Base-by-base conservation (phyloP, 2,329 filamentous ascomycete species). In the Fusarium sp. region DNA sequence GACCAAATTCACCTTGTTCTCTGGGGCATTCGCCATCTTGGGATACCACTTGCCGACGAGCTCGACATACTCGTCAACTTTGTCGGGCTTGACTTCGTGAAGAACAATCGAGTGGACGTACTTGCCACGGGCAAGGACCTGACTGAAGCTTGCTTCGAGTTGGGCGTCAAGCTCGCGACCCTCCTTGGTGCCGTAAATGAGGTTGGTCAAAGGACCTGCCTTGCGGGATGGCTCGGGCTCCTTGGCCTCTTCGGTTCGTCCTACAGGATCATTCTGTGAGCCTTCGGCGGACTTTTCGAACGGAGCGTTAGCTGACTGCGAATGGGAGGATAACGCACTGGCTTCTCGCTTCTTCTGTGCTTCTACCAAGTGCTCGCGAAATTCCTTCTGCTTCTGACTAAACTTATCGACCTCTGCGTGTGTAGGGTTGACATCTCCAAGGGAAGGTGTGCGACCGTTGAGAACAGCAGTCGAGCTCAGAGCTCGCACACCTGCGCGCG, bases 61-160 rank as follows among this genome's bases (percentile, higher is more conserved):
- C 62, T 95, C 87, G 54, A 95, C 91, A 78, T 99, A 99, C 77
- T 98, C 95, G 69, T 98, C 94, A 48, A 98, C 93, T 83, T 94
- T 96, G 76, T 98, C 94, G 66, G 94, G 94, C 83, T 97, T 94
- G 72, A 99, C 96, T 67, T 97, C 89, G 84, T 99, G 96, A 78
- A 97, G 94, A 63, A 97, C 94, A 80, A 99, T 98, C 48, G 94
- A 97, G 82, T 99, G 96, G 58, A 99, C 94, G 78, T 99, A 99
- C 84, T 99, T 99, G 78, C 96, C 96, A 71, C 96, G 89, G 25
- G 96, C 96, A 47, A 99, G 85, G 46, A 98, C 93, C 81, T 98
- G 94, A 54, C 93, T 97, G 84, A 98, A 99, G 79, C 93, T 97
- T 62, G 94, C 91, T 84, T 98, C 94, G 77, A 99, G 95, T 83